Percentiles rank a stretch among this genome's conserved stretches.
Conservation (phyloP, 2,329 filamentous ascomycete genomes). For the Aspergillus hiratsukae region DNA sequence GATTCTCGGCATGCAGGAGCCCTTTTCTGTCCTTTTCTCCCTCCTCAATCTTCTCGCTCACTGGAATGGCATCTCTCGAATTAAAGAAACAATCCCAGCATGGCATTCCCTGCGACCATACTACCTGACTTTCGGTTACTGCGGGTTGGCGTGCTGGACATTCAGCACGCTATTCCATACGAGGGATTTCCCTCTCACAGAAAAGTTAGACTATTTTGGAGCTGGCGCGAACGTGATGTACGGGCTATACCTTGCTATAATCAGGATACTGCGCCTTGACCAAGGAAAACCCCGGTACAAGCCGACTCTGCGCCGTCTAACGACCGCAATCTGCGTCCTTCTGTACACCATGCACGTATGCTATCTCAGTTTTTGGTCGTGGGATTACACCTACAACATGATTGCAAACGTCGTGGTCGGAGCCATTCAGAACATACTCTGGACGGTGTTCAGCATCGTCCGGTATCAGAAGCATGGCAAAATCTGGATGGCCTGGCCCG, state of each 20-base stretch:
- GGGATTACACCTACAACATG: conserved; percentile 99
- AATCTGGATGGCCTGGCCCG: conserved; percentile 83
- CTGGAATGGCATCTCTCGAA: conserved; percentile 65
- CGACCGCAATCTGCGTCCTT: conserved; percentile 67
- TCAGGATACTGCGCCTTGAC: conserved; percentile 82
- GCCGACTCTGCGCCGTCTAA: conserved; percentile 60
- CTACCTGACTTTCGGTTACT: conserved; percentile 74
- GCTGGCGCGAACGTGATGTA: conserved; percentile 88
- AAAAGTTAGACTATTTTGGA: conserved; percentile 94
- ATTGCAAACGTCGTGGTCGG: conserved; percentile 83
- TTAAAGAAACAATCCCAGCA: conserved; percentile 66
- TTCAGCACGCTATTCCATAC: conserved; percentile 92
- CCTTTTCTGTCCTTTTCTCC: conserved; percentile 88
- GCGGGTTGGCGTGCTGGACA: conserved; percentile 78
- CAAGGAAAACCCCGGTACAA: conserved; percentile 45
- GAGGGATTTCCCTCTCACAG: conserved; percentile 76
- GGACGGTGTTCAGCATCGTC: conserved; percentile 76
- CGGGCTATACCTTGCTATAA: conserved; percentile 77
- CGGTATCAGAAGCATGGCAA: conserved; percentile 68
- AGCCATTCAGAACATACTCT: conserved; percentile 73
- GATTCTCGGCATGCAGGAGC: conserved; percentile 89
- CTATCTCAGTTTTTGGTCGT: conserved; percentile 79
- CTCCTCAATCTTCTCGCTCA: conserved; percentile 88
- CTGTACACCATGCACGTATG: conserved; percentile 73
- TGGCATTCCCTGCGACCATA: conserved; percentile 73